Evolutionary conservation across 2,329 filamentous ascomycete genomes (phyloP), one percentile per base, ranked within the genome.

Genomic region (Hypomyces rosellus): DNA sequence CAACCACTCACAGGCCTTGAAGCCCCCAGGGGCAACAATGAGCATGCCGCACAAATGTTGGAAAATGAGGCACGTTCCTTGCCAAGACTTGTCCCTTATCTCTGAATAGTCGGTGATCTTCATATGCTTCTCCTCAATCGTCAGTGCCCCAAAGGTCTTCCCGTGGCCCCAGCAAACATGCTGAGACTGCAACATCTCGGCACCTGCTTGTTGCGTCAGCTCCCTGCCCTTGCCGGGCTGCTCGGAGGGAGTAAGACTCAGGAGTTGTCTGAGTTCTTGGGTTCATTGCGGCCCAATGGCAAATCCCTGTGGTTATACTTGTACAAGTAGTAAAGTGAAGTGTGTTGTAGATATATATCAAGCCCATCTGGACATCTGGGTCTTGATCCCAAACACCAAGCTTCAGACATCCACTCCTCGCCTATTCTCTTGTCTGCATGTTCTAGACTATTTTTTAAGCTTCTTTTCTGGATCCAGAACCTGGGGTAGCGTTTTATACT

Each of bases 131-230:
- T 5, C 25, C 25, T 30, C 9, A 30, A 30, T 30, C 25, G 25
- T 30, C 25, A 30, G 25, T 30, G 25, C 25, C 25, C 25, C 25
- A 30, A 30, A 30, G 25, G 25, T 5, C 25, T 30, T 30, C 25
- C 25, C 25, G 25, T 30, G 25, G 25, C 25, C 25, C 25, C 9
- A 11, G 25, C 25, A 30, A 30, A 30, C 9, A 30, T 30, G 25
- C 25, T 30, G 25, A 30, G 25, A 30, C 39, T 37, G 40, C 15
- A 20, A 45, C 40, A 30, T 40, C 45, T 45, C 5, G 34, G 41
- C 45, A 14, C n/a, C 25, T 8, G 25, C 30, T 45, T 33, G 34
- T 25, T 51, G 45, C 45, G 45, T 45, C 50, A 51, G 50, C 36
- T 34, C 16, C n/a, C 12, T 34, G 16, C 18, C 16, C 43, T 34